These are phyloP conservation scores for Odonthalia washingtoniensis DNA, from an alignment of 31 red algal species.

Conservation along the genomic window DNA sequence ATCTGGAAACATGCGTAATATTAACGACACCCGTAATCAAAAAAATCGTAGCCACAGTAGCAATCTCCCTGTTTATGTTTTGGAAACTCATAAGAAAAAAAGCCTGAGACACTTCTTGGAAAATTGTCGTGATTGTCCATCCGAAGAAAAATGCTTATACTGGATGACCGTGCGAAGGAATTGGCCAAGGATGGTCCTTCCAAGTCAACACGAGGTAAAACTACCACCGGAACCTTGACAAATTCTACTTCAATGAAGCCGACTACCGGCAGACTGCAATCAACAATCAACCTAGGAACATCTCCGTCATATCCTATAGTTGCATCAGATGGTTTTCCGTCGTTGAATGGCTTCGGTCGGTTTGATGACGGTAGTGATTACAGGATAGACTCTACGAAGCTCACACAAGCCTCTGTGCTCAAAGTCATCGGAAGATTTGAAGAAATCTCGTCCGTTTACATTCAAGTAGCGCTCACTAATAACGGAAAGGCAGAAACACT, in stretches of 20 bases:
- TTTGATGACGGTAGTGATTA: slow-evolving; percentile 47
- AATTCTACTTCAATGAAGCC: neutral
- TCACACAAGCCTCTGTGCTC: neutral
- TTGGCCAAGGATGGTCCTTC: slow-evolving; percentile 12
- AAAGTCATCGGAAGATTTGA: slow-evolving; percentile 26
- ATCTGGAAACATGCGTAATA: too few species aligned
- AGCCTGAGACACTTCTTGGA: too few species aligned
- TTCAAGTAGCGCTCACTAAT: slow-evolving; percentile 42
- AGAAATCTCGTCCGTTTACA: neutral
- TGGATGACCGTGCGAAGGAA: too few species aligned
- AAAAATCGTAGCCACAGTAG: too few species aligned
- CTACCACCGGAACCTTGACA: neutral
- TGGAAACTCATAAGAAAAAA: too few species aligned
- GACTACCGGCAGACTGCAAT: too few species aligned
- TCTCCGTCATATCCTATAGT: too few species aligned
- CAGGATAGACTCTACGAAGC: neutral
- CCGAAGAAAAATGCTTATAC: too few species aligned
- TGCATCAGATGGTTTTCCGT: neutral
- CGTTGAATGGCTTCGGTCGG: neutral
- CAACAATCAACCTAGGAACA: neutral
- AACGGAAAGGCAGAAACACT: slow-evolving; percentile 20
- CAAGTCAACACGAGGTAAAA: neutral
- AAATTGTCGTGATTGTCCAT: too few species aligned
- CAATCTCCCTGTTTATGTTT: too few species aligned
- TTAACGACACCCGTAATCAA: too few species aligned